phyloP scores from a whole-genome alignment of 352 stramenopile genomes.

The Thraustochytrium striatum region DNA sequence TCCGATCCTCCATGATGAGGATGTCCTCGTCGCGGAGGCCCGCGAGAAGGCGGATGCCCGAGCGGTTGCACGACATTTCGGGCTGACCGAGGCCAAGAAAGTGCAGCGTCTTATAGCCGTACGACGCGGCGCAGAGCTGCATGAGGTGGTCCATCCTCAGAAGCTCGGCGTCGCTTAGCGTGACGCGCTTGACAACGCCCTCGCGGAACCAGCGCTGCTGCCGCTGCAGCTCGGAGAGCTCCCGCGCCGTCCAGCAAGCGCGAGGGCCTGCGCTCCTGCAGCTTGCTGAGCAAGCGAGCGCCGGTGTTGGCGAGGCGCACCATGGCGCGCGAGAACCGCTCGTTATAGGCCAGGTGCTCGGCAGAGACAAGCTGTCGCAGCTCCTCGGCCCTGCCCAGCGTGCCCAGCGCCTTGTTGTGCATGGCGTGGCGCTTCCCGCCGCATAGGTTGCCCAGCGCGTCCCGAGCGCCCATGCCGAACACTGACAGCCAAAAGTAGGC shows the following conservation, averaged over 20 bases:
- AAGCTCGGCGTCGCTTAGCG: background rate
- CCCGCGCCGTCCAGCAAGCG: background rate
- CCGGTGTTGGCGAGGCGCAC: background rate
- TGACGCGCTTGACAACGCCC: constrained; percentile 14
- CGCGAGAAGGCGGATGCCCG: constrained; percentile 24
- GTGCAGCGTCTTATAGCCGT: constrained; percentile 24
- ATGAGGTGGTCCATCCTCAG: constrained; percentile 21
- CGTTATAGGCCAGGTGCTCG: background rate
- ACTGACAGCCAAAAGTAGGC: constrained; percentile 43
- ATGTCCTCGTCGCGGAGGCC: constrained; percentile 5
- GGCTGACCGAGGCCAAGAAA: constrained; percentile 14
- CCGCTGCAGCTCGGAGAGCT: constrained; percentile 10
- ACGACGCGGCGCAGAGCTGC: constrained; percentile 29
- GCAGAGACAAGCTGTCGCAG: background rate
- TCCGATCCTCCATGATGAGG: background rate
- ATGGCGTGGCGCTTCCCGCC: background rate
- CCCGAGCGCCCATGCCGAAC: constrained; percentile 23
- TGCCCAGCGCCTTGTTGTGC: background rate
- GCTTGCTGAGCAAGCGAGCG: background rate
- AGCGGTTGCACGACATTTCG: constrained; percentile 18
- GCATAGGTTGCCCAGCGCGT: constrained; percentile 7
- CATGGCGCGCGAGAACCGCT: background rate
- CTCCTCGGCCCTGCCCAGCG: background rate
- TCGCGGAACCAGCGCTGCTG: constrained; percentile 12
- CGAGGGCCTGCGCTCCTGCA: background rate